Base-by-base conservation (phyloP, 177 flowering plant species). In the Vitis hybrid region DNA sequence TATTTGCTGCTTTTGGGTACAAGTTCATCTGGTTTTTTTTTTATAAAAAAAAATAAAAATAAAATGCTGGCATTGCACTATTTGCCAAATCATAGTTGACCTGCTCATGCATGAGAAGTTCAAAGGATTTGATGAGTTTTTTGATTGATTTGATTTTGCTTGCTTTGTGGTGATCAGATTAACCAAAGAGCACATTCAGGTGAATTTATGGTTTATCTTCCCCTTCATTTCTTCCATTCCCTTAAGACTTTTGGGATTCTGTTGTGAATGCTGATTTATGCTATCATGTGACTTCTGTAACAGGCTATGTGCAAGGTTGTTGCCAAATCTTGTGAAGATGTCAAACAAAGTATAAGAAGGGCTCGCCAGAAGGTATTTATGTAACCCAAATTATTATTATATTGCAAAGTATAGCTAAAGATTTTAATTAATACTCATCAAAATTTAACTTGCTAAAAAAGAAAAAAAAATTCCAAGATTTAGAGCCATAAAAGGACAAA, bases 241-340 rank as follows among this genome's bases (percentile, higher is more conserved):
- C 53, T 52, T 8, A 31, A 9, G 13, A 20, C 15, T 65, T 44
- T 54, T 2, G 18, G 20, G 24, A 52, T 1, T 75, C 44, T 22
- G 11, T 38, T 65, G 12, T 38, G 18, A 6, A 13, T 10, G n/a
- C 49, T 44, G 10, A 12, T 62, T 18, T 20, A n/a, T 58, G n/a
- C 24, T 28, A 57, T 60, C 1, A 18, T 52, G 52, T 18, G 28
- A 28, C 3, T 28, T 24, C 60, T 73, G 18, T 65, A 62, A 57
- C 81, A 95, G 99, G 98, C 97, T 38, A 83, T 93, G 73, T 85
- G 89, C 75, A 95, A 93, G 81, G 85, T 92, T 71, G 93, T 95
- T 66, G 57, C 96, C 47, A 95, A 90, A 85, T 87, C 92, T 62
- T 68, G 88, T 65, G 98, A 95, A 83, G 99, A 91, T 77, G 92